Evolutionary conservation across 495 filamentous ascomycete species (phyloP).

Genomic region (Cudoniella acicularis): DNA sequence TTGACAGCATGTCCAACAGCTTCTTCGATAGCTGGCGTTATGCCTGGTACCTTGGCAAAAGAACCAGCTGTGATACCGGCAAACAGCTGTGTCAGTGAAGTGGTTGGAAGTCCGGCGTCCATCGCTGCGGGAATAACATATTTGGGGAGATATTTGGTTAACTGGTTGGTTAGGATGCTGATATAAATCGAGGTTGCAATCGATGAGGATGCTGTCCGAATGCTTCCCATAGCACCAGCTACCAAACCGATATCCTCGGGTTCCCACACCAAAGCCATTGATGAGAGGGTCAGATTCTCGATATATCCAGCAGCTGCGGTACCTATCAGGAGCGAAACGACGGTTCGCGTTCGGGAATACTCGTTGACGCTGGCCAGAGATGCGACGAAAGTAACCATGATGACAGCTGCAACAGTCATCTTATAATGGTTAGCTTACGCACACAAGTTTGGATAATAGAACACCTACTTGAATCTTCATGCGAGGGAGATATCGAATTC

Average conservation of each 20-base stretch:
- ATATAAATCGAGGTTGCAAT: constrained; percentile 42
- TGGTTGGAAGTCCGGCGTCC: constrained; percentile 33
- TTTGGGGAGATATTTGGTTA: constrained; percentile 34
- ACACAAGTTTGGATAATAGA: no score
- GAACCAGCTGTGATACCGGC: constrained; percentile 23
- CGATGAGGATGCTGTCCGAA: constrained; percentile 4
- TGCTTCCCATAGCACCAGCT: neutral
- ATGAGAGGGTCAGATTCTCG: constrained; percentile 19
- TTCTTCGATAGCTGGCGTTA: constrained; percentile 29
- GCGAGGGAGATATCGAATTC: constrained; percentile 32
- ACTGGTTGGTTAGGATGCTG: constrained; percentile 41
- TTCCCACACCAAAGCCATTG: constrained; percentile 24
- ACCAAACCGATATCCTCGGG: constrained; percentile 15
- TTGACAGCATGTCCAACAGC: neutral
- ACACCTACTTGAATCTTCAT: constrained; percentile 29
- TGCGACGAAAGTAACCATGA: constrained; percentile 17
- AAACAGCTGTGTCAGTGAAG: constrained; percentile 33
- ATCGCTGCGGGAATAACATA: constrained; percentile 16
- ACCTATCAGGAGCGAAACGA: constrained; percentile 25
- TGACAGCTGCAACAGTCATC: constrained; percentile 27
- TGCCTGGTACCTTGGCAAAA: constrained; percentile 35
- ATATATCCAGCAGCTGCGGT: constrained; percentile 7
- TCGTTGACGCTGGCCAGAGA: constrained; percentile 6
- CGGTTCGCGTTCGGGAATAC: constrained; percentile 16
- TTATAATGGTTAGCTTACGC: no score